Evolutionary conservation across 1,139 yeast species (phyloP).

Genomic region (Yamadazyma blattariae): DNA sequence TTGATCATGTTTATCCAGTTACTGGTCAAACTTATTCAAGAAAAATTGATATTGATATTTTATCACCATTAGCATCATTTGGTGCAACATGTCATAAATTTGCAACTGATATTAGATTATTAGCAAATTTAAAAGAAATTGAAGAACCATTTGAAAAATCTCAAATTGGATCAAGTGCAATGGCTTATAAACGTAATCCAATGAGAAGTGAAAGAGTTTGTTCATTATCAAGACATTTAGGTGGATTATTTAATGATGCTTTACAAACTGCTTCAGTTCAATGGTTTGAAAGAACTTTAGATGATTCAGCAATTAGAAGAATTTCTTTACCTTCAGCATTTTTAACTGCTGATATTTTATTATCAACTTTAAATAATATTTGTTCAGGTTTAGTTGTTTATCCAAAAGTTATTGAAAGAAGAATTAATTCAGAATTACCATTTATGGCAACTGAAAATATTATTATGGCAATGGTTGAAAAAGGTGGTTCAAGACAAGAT

Average conservation of each 20-base stretch:
- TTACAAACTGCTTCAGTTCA: slow-evolving; percentile 96
- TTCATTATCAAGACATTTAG: slow-evolving; percentile 92
- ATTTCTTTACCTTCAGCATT: slow-evolving; percentile 96
- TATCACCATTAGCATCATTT: slow-evolving; percentile 89
- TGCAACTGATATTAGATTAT: slow-evolving; percentile 93
- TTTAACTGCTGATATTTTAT: slow-evolving; percentile 89
- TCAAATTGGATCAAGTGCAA: slow-evolving; percentile 96
- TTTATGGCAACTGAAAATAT: slow-evolving; percentile 99
- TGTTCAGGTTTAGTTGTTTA: slow-evolving; percentile 95
- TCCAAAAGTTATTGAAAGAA: slow-evolving; percentile 97
- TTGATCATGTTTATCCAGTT: slow-evolving; percentile 92
- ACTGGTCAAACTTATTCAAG: slow-evolving; percentile 99
- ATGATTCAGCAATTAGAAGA: slow-evolving; percentile 97
- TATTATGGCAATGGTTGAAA: slow-evolving; percentile 99
- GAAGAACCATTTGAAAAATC: slow-evolving; percentile 98
- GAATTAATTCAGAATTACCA: slow-evolving; percentile 92
- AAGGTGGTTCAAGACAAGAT: slow-evolving; percentile 97
- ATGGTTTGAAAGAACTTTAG: slow-evolving; percentile 99
- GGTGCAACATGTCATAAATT: slow-evolving; percentile 98
- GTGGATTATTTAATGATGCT: slow-evolving; percentile 87
- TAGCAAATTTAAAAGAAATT: slow-evolving; percentile 94
- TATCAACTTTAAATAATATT: slow-evolving; percentile 86
- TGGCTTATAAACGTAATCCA: slow-evolving; percentile 99
- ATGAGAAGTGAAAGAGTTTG: slow-evolving; percentile 99
- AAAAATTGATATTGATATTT: slow-evolving; percentile 92